These are phyloP conservation scores for Metschnikowia matae DNA, from an alignment of 805 yeast genomes.

Conservation along the genomic window DNA sequence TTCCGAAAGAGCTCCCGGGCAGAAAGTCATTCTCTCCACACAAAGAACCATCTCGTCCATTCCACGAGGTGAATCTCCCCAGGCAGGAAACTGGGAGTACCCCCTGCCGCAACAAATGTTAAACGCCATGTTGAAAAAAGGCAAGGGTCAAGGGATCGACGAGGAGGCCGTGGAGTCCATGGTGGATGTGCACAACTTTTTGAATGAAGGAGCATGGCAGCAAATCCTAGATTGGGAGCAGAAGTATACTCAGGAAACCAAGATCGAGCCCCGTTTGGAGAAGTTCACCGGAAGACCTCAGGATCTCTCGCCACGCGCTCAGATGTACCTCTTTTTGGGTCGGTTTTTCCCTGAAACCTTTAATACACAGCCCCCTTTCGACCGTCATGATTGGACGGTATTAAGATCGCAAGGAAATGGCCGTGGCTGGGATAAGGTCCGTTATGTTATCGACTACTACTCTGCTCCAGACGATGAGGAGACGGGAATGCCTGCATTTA, in stretches of 20 bases:
- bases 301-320: slow-evolving; percentile 83
- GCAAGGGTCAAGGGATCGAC: slow-evolving; percentile 81
- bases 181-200: slow-evolving; percentile 95
- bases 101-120: slow-evolving; percentile 99
- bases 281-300: slow-evolving; percentile 91
- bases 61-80: slow-evolving; percentile 68
- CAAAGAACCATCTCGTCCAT: slow-evolving; percentile 80
- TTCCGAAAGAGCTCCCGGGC: slow-evolving; percentile 71
- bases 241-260: slow-evolving; percentile 53
- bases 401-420: slow-evolving; percentile 52
- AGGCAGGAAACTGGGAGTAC: slow-evolving; percentile 90
- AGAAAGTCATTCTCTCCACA: slow-evolving; percentile 71
- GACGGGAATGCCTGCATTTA: slow-evolving; percentile 86
- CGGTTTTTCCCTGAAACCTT: slow-evolving; percentile 67
- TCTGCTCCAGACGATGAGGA: slow-evolving; percentile 89
- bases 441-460: slow-evolving; percentile 94
- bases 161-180: slow-evolving; percentile 95
- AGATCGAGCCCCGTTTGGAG: slow-evolving; percentile 67
- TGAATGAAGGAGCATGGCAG: slow-evolving; percentile 97
- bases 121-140: slow-evolving; percentile 94
- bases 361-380: slow-evolving; percentile 85
- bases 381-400: slow-evolving; percentile 98
- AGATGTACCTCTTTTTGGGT: slow-evolving; percentile 59
- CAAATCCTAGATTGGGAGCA: slow-evolving; percentile 91
- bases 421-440: slow-evolving; percentile 58